phyloP scores from a whole-genome alignment of 2,329 filamentous ascomycete genomes.

The Cytospora chrysosperma region DNA sequence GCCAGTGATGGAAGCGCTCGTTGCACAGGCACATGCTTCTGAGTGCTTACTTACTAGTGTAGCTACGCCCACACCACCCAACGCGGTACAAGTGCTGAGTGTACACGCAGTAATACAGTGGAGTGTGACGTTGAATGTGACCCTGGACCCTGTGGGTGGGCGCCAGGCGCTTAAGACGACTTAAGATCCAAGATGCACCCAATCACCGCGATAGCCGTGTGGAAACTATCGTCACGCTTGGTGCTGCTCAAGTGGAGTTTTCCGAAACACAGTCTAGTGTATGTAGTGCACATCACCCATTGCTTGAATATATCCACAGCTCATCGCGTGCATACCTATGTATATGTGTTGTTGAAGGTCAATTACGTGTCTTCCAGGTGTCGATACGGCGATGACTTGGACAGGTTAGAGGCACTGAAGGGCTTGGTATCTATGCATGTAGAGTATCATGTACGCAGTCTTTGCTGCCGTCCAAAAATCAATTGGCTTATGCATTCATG shows the following conservation, averaged over 20 bases:
- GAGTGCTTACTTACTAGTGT: not conserved
- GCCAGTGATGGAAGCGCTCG: not conserved
- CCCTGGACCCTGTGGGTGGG: conserved; percentile 3
- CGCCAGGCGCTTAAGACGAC: conserved; percentile 12
- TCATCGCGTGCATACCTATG: not conserved
- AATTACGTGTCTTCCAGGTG: not conserved
- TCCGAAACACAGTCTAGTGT: not conserved
- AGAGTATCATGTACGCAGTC: not conserved
- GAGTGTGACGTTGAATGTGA: not conserved
- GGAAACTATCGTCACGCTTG: not conserved
- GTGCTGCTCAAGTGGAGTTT: not conserved
- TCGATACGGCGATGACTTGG: not conserved
- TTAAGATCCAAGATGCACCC: not conserved
- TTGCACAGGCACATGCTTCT: not conserved
- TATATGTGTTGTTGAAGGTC: not conserved
- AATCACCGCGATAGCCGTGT: conserved; percentile 1
- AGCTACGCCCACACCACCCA: not conserved
- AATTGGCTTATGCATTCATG: not conserved
- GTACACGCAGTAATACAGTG: not conserved
- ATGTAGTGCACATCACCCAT: not conserved
- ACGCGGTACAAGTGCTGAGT: no score
- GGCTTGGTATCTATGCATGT: not conserved
- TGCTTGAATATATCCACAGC: no score
- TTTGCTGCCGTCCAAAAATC: not conserved
- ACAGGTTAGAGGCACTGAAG: not conserved